These are phyloP conservation scores for Lachnellula subtilissima DNA, from an alignment of 2,329 filamentous ascomycete genomes.

Conservation along the genomic window DNA sequence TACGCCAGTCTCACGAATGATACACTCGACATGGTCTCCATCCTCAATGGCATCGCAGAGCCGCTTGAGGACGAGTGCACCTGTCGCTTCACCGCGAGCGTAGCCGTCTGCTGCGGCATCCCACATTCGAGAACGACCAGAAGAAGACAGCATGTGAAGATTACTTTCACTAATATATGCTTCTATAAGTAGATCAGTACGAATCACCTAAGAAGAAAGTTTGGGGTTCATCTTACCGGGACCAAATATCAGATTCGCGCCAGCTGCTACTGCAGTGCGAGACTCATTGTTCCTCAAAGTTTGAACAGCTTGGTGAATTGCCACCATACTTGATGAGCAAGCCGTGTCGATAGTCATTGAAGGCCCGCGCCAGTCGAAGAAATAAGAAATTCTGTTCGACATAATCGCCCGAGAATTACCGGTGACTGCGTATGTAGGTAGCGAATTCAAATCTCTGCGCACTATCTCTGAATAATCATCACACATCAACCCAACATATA, in stretches of 20 bases:
- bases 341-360: constrained; percentile 39
- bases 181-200: not conserved
- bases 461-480: constrained; percentile 21
- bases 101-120: constrained; percentile 19
- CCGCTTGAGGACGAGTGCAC: constrained; percentile 53
- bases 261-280: constrained; percentile 16
- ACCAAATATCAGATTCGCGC: constrained; percentile 20
- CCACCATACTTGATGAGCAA: constrained; percentile 35
- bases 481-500: constrained; percentile 33
- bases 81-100: constrained; percentile 47
- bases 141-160: constrained; percentile 33
- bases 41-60: constrained; percentile 46
- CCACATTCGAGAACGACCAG: constrained; percentile 37
- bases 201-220: not conserved
- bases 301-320: constrained; percentile 30
- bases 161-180: constrained; percentile 35
- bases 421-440: constrained; percentile 29
- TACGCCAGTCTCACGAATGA: constrained; percentile 43
- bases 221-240: constrained; percentile 25
- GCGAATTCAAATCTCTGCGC: constrained; percentile 33
- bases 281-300: constrained; percentile 12
- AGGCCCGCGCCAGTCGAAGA: constrained; percentile 35
- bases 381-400: constrained; percentile 40
- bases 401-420: constrained; percentile 33
- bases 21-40: constrained; percentile 52